phyloP scores from a whole-genome alignment of 371 early-diverging fungal genomes.

The Parasitella parasitica region DNA sequence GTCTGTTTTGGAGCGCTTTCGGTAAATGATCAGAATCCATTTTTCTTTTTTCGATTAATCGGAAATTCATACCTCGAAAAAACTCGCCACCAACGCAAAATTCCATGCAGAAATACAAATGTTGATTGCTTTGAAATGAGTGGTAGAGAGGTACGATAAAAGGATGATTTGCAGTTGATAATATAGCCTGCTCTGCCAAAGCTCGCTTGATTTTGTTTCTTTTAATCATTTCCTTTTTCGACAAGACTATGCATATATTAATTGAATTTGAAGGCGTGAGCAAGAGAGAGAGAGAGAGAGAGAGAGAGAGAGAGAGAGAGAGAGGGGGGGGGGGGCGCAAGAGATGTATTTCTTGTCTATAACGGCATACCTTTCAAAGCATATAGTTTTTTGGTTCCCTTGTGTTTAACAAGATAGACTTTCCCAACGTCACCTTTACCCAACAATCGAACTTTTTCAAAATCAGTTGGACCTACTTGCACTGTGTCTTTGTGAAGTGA shows the following conservation, averaged over 20 bases:
- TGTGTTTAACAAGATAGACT: constrained; percentile 79
- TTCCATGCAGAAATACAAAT: constrained; percentile 94
- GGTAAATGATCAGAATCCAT: too few species aligned
- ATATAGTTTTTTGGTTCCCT: constrained; percentile 59
- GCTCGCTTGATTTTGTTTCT: constrained; percentile 72
- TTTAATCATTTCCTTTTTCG: constrained; percentile 81
- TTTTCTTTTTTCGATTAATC: too few species aligned
- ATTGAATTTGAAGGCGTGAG: not conserved
- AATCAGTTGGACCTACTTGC: constrained; percentile 50
- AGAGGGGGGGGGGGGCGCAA: too few species aligned
- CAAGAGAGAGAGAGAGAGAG: not conserved
- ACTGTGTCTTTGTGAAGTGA: constrained; percentile 39
- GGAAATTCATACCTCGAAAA: constrained; percentile 74
- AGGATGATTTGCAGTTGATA: constrained; percentile 83
- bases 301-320: not conserved
- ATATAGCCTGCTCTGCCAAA: constrained; percentile 72
- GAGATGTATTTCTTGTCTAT: constrained; percentile 22
- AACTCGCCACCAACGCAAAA: constrained; percentile 99
- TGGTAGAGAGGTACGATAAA: constrained; percentile 96
- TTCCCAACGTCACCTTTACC: constrained; percentile 95
- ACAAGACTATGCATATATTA: constrained; percentile 51
- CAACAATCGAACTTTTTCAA: constrained; percentile 79
- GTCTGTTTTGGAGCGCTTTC: constrained; percentile 49
- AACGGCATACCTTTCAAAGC: constrained; percentile 96
- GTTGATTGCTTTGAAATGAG: constrained; percentile 86